Evolutionary conservation across 2,329 filamentous ascomycete species (phyloP).

Genomic region (Grosmannia huntii): DNA sequence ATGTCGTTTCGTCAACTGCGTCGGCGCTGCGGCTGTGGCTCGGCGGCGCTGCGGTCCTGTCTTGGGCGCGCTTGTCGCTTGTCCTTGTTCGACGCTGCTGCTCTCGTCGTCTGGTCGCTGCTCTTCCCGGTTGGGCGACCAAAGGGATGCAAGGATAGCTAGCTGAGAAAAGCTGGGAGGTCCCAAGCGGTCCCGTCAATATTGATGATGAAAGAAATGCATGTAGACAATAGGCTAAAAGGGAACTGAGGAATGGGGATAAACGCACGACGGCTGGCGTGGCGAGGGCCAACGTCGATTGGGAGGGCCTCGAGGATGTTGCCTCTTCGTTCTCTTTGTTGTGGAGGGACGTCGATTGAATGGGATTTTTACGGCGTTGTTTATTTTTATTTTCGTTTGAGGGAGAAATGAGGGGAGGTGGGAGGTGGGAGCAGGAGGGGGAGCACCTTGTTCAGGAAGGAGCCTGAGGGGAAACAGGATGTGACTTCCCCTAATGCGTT

Average conservation of each 20-base stretch:
- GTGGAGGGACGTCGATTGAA: not conserved
- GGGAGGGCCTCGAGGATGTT: not conserved
- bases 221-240: not conserved
- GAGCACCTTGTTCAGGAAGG: not conserved
- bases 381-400: slow-evolving; percentile 2
- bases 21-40: not conserved
- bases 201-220: not conserved
- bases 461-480: not conserved
- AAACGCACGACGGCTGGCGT: not conserved
- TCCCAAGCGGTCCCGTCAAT: too few species aligned
- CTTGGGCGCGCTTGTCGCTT: not conserved
- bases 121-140: too few species aligned
- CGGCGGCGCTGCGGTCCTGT: not conserved
- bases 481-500: not conserved
- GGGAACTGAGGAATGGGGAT: not conserved
- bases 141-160: not conserved
- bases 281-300: not conserved
- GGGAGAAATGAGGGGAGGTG: not conserved
- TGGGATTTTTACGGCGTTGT: slow-evolving; percentile 1
- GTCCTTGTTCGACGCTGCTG: not conserved
- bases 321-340: not conserved
- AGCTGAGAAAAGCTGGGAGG: not conserved
- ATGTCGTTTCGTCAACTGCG: not conserved
- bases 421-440: not conserved
- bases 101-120: too few species aligned